These are phyloP conservation scores for Podospora comata DNA, from an alignment of 495 filamentous ascomycete species.

Conservation along the genomic window DNA sequence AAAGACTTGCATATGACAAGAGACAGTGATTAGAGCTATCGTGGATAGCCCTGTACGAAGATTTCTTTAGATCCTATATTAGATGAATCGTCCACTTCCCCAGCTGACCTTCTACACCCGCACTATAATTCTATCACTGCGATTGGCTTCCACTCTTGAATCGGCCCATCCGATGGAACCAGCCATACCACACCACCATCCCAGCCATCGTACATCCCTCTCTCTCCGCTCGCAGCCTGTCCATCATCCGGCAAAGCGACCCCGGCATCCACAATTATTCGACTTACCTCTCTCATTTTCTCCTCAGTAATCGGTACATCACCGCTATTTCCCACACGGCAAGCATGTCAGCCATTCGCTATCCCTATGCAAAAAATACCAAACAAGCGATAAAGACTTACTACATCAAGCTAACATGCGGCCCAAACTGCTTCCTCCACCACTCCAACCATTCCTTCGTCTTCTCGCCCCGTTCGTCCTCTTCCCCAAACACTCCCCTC, in stretches of 20 bases:
- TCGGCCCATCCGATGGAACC: slow-evolving; percentile 30
- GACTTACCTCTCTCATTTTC: slow-evolving; percentile 19
- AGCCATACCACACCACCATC: slow-evolving; percentile 35
- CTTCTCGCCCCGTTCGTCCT: slow-evolving; percentile 15
- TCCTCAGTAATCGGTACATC: slow-evolving; percentile 22
- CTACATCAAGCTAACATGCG: slow-evolving; percentile 37
- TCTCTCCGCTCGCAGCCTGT: not conserved
- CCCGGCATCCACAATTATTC: slow-evolving; percentile 26
- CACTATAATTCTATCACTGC: slow-evolving; percentile 25
- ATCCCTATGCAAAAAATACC: not conserved
- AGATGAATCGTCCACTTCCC: too few species aligned
- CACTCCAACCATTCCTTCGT: slow-evolving; percentile 28
- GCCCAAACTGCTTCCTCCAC: slow-evolving; percentile 28
- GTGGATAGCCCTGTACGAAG: too few species aligned
- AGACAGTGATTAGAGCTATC: too few species aligned
- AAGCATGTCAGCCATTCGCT: not conserved
- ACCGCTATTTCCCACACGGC: slow-evolving; percentile 29
- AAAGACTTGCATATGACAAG: too few species aligned
- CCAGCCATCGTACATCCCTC: slow-evolving; percentile 23
- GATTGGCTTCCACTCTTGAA: slow-evolving; percentile 33
- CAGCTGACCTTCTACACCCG: too few species aligned
- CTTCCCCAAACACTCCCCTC: slow-evolving; percentile 23
- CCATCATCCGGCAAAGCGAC: slow-evolving; percentile 17
- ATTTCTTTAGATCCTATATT: too few species aligned
- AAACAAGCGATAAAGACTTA: slow-evolving; percentile 17